Evolutionary conservation across 805 yeast species (phyloP), one percentile per base, ranked within the genome.

Genomic region (Zygoascus flipseniorum): DNA sequence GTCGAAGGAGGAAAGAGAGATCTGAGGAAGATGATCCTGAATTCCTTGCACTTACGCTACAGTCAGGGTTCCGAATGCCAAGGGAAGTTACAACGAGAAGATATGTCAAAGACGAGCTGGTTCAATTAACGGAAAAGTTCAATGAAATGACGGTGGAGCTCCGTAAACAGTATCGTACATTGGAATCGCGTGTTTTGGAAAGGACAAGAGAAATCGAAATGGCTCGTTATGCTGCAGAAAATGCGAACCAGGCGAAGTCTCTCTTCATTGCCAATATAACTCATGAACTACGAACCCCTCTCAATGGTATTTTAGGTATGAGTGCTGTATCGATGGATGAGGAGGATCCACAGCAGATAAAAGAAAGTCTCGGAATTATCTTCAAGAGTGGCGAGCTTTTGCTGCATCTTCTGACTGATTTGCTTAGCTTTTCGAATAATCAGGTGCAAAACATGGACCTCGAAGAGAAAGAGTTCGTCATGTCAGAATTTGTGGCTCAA

Each of bases 231-330:
- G 86, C 85, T 65, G 97, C 97, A 0, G 97, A 92, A 69, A 81
- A 85, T 31, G 99, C 99, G 0, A 92, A 92, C 67, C 97, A 93
- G 61, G 96, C 98, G 2, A 93, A 93, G 65, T 90, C 98, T 6
- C 89, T 88, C 6, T 89, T 89, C 65, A 84, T 89, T 62, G 96
- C 97, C 1, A 87, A 90, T 60, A 89, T 89, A 16, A 87, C 96
- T 0, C 97, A 89, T 67, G 99, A 93, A 71, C 75, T 93, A 64
- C 79, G 98, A 61, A 93, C 98, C 0, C 99, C 99, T 1, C 73
- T 93, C 57, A 93, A 93, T 67, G 99, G 99, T 65, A 93, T 93
- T 43, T 72, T 93, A 52, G 98, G 98, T 58, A 87, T 92, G 90
- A 87, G 97, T 0, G 86, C 95, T 2, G 85, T 92, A 53, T 90